Percentiles rank a stretch among this genome's conserved stretches.
These are phyloP conservation scores for Tricholoma sp. DNA, from an alignment of 768 basidiomycete genomes.

Conservation along the genomic window DNA sequence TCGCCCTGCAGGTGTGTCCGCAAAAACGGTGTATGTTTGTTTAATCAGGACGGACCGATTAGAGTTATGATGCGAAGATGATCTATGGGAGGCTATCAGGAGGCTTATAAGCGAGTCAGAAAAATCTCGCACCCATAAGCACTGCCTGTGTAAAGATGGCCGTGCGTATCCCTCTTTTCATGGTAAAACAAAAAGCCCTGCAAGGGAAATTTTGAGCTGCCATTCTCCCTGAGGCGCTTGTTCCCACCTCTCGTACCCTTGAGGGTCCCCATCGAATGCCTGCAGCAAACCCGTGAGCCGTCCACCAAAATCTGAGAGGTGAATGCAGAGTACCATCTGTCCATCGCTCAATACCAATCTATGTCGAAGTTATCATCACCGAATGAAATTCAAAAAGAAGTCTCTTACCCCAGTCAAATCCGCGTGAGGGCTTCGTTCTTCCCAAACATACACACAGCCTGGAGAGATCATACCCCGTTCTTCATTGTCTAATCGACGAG, in stretches of 20 bases:
- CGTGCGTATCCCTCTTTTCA: constrained; percentile 55
- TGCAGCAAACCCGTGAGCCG: constrained; percentile 15
- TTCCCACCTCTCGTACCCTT: constrained; percentile 64
- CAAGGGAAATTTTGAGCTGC: constrained; percentile 5
- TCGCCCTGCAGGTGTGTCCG: constrained; percentile 59
- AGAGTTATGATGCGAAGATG: constrained; percentile 26
- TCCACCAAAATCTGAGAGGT: background rate
- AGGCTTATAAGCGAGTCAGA: constrained; percentile 14
- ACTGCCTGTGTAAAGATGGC: constrained; percentile 42
- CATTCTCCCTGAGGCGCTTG: background rate
- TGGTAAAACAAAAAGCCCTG: constrained; percentile 80
- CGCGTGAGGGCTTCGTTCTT: constrained; percentile 69
- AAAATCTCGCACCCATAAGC: constrained; percentile 31
- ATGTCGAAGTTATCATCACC: constrained; percentile 6
- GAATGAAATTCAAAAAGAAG: background rate
- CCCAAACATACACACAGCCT: constrained; percentile 82
- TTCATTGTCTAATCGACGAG: constrained; percentile 68
- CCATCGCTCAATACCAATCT: constrained; percentile 82
- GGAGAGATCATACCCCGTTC: constrained; percentile 68
- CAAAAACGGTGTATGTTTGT: constrained; percentile 78
- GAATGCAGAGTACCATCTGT: constrained; percentile 52
- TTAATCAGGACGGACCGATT: constrained; percentile 53
- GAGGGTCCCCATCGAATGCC: constrained; percentile 77
- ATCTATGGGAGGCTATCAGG: constrained; percentile 11
- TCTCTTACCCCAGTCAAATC: constrained; percentile 65